Base-by-base conservation (phyloP, 768 basidiomycete genomes). In the Epithele typhae region DNA sequence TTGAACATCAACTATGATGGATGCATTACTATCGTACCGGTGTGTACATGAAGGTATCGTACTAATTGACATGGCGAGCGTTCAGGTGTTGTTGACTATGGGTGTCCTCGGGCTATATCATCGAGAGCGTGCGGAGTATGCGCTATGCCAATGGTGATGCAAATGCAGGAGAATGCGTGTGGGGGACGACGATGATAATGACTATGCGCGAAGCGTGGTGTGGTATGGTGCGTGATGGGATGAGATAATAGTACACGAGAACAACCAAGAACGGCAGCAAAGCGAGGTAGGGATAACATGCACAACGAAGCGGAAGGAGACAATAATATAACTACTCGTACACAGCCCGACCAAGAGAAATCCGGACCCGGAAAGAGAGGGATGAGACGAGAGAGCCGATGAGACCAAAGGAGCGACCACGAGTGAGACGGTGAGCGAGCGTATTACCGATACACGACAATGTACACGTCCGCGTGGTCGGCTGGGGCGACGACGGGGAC, bases 361-460 rank as follows among this genome's bases (percentile, higher is more conserved):
- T 30, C 41, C 27, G n/a, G 19, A 43, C 27, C 30, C 12, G 21
- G 23, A 11, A 6, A 19, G 32, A 35, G 23, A 34, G 18, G 24
- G 32, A 24, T 37, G 37, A 15, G 35, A 22, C 8, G 18, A 27
- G 32, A 15, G 46, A 46, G 32, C 22, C n/a, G 24, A 25, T 8
- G 33, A 24, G 40, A 25, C 40, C 40, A 45, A 43, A 22, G 24
- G 38, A 32, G 38, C 27, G 25, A 25, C 24, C 27, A 27, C 6
- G 35, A 27, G 19, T 5, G 36, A 42, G 40, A 42, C 23, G 27
- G 9, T 19, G 19, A 37, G 33, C 39, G 33, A 36, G 39, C 36
- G 21, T 43, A 43, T 14, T 48, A 55, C 43, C 48, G 45, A 48
- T 54, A 54, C 53, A 54, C 32, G 42, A 38, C 25, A 45, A 49